These are phyloP conservation scores for Quercus phellos DNA, from an alignment of 331 rosid genomes.

Conservation along the genomic window DNA sequence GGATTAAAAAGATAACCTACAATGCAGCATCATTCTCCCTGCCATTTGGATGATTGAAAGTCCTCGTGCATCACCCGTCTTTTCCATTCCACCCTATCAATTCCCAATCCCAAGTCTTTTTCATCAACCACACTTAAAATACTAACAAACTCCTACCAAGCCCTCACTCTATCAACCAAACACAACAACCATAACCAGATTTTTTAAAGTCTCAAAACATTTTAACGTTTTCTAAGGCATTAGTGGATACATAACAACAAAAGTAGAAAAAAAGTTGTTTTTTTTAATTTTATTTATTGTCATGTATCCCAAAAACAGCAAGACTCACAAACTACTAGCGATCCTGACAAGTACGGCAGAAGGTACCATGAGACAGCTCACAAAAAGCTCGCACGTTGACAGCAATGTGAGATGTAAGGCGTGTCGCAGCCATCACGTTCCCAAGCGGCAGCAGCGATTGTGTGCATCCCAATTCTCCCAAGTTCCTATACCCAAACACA, in stretches of 20 bases:
- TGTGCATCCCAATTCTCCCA: slow-evolving; percentile 76
- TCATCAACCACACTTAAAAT: slow-evolving; percentile 46
- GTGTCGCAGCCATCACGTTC: slow-evolving; percentile 34
- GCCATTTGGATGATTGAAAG: slow-evolving; percentile 50
- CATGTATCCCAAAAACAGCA: slow-evolving; percentile 62
- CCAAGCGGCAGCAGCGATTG: slow-evolving; percentile 65
- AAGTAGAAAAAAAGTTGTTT: neutral
- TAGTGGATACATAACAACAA: neutral
- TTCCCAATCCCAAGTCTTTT: slow-evolving; percentile 66
- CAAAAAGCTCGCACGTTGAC: slow-evolving; percentile 59
- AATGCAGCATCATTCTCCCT: slow-evolving; percentile 48
- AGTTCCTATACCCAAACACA: slow-evolving; percentile 37
- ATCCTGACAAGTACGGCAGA: slow-evolving; percentile 96
- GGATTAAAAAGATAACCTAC: slow-evolving; percentile 55
- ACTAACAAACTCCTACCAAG: slow-evolving; percentile 41
- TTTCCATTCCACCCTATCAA: slow-evolving; percentile 86
- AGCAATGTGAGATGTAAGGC: slow-evolving; percentile 60
- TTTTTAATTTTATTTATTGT: slow-evolving; percentile 13
- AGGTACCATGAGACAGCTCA: slow-evolving; percentile 96
- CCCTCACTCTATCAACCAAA: slow-evolving; percentile 24
- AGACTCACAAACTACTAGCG: slow-evolving; percentile 99
- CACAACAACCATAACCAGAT: slow-evolving; percentile 16
- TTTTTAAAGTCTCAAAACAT: neutral
- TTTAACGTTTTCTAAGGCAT: neutral
- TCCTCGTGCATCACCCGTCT: slow-evolving; percentile 75